Percentiles rank a stretch among this genome's conserved stretches.
phyloP scores from a whole-genome alignment of 2,329 filamentous ascomycete genomes.

The Thielaviopsis musarum region DNA sequence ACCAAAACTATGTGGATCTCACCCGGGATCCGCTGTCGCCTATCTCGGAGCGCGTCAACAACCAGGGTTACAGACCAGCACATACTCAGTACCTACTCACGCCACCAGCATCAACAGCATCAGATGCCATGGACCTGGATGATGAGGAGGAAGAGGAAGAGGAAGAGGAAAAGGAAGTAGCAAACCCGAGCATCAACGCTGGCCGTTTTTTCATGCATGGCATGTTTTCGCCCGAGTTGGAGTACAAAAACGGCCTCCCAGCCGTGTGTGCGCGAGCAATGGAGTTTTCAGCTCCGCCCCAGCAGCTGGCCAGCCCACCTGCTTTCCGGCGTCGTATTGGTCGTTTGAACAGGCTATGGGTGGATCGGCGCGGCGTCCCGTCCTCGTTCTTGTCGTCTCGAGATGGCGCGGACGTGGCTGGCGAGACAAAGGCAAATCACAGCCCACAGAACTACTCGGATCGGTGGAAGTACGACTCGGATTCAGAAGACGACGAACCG shows the following conservation, averaged over 20 bases:
- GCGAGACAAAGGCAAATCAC: conserved; percentile 13
- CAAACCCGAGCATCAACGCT: not conserved
- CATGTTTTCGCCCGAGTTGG: conserved; percentile 23
- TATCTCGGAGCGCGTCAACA: conserved; percentile 43
- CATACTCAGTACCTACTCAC: conserved; percentile 57
- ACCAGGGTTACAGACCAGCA: conserved; percentile 51
- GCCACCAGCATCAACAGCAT: conserved; percentile 39
- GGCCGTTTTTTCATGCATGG: not conserved
- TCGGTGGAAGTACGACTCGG: conserved; percentile 74
- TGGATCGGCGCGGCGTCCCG: conserved; percentile 63
- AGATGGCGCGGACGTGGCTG: conserved; percentile 20
- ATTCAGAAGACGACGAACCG: conserved; percentile 67
- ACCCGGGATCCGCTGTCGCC: conserved; percentile 75
- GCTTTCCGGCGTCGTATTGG: conserved; percentile 74
- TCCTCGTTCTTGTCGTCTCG: conserved; percentile 32
- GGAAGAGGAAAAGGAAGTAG: not conserved
- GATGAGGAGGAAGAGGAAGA: conserved; percentile 20
- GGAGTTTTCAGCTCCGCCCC: not conserved
- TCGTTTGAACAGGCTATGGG: conserved; percentile 68
- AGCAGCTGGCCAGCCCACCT: conserved; percentile 24
- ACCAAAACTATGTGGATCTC: conserved; percentile 73
- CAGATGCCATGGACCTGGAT: conserved; percentile 40
- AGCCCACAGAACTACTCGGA: conserved; percentile 31
- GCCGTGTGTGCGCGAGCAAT: conserved; percentile 24
- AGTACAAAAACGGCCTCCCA: conserved; percentile 28